Conservation (phyloP, 2,329 filamentous ascomycete genomes). For the Calonectria pseudoturangicola region DNA sequence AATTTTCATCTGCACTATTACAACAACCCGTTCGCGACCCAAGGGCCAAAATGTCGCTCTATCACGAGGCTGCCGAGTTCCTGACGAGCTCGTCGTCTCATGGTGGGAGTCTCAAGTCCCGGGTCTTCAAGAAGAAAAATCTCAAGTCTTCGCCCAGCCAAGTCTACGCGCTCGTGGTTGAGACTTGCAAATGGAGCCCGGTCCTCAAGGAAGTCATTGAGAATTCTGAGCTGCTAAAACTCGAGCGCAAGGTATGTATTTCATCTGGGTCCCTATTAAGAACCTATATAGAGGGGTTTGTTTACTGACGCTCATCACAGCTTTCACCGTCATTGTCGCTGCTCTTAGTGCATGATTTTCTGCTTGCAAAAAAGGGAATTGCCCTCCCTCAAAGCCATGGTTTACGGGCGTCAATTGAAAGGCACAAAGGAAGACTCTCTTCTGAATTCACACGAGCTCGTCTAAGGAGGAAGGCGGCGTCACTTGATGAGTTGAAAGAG, state of each 20-base stretch:
- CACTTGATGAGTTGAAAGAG: constrained; percentile 79
- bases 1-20: constrained; percentile 43
- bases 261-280: background rate
- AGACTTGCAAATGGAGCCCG: constrained; percentile 92
- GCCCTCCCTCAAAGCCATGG: constrained; percentile 87
- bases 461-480: constrained; percentile 81
- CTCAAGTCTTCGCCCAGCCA: constrained; percentile 87
- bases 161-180: constrained; percentile 89
- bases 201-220: constrained; percentile 94
- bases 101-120: constrained; percentile 90
- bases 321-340: constrained; percentile 87
- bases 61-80: constrained; percentile 90
- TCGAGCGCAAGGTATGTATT: constrained; percentile 85
- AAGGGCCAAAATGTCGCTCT: constrained; percentile 85
- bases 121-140: constrained; percentile 84
- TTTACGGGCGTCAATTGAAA: constrained; percentile 82
- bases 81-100: constrained; percentile 72
- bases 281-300: background rate
- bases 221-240: constrained; percentile 81
- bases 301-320: constrained; percentile 65
- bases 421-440: constrained; percentile 86
- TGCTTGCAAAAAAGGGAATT: constrained; percentile 88
- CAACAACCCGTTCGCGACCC: constrained; percentile 31
- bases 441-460: constrained; percentile 90
- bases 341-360: constrained; percentile 89